These are phyloP conservation scores for Lactarius hatsudake DNA, from an alignment of 768 basidiomycete species.

Conservation along the genomic window DNA sequence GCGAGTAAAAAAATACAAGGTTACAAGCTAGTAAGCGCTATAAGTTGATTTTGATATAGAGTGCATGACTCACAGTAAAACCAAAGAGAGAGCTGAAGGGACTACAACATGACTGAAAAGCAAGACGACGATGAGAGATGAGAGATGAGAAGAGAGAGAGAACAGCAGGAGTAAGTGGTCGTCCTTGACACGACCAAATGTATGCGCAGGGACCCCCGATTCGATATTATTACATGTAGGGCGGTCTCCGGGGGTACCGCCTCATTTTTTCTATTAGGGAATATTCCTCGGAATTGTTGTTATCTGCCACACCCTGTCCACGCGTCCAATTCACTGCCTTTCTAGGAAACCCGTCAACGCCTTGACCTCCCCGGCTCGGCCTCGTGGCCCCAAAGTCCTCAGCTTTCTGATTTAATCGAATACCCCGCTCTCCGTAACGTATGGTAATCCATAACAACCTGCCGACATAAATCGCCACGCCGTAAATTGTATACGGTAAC, in stretches of 20 bases:
- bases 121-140: slow-evolving; percentile 2
- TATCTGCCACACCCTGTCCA: not conserved
- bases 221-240: not conserved
- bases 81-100: not conserved
- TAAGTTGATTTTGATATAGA: not conserved
- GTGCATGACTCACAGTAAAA: slow-evolving; percentile 18
- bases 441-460: slow-evolving; percentile 53
- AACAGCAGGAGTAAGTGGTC: not conserved
- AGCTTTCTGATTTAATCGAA: slow-evolving; percentile 42
- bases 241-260: not conserved
- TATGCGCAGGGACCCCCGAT: not conserved
- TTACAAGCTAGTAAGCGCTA: not conserved
- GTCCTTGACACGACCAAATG: not conserved
- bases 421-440: slow-evolving; percentile 55
- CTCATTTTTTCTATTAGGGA: slow-evolving; percentile 1
- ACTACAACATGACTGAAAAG: slow-evolving; percentile 24
- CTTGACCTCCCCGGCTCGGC: not conserved
- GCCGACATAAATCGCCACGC: slow-evolving; percentile 7
- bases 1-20: slow-evolving; percentile 1
- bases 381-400: slow-evolving; percentile 1
- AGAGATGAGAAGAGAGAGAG: not conserved
- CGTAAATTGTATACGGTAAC: not conserved
- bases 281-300: not conserved
- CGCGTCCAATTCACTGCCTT: not conserved
- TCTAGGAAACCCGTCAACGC: not conserved